Evolutionary conservation across 2,329 filamentous ascomycete genomes (phyloP), one percentile per base, ranked within the genome.

Genomic region (Nemania bipapillata): DNA sequence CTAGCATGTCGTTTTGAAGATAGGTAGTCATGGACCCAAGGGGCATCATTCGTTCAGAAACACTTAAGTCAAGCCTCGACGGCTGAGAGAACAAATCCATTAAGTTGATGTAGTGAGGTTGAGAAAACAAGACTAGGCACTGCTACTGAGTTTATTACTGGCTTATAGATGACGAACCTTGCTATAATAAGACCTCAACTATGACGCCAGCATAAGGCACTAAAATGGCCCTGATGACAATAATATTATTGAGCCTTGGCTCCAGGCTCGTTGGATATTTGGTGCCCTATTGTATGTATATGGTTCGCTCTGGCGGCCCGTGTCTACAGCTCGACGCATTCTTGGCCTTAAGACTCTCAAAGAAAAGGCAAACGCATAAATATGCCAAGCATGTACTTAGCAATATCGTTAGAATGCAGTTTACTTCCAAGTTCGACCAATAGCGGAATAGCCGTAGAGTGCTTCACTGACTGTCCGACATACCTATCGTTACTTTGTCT

Each of bases 21-120:
- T n/a, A 42, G 22, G 28, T 49, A 28, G 35, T 12, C 37, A 35
- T 65, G 35, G 24, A 68, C 9, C n/a, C 30, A 53, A 49, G 24
- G 56, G 26, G 17, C 24, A 20, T 12, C 17, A 30, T 47, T 50
- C 50, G 26, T 28, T 53, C 3, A 49, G 47, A 32, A 40, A 56
- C 26, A 66, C n/a, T 54, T 2, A 28, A n/a, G 4, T 15, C 24
- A 17, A 12, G 28, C 20, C 11, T 56, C 5, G 2, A 49, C 3
- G 26, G 50, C 15, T n/a, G 1, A 22, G 15, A 37, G 24, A 26
- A 47, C 57, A 17, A 12, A 35, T 52, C 57, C 12, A n/a, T 66
- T 26, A 22, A 28, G n/a, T 52, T 60, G 28, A 26, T 15, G 32
- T n/a, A 24, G n/a, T 24, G 42, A 49, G 26, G n/a, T 50, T 4